These are phyloP conservation scores for Zygoascus flipseniorum DNA, from an alignment of 805 yeast genomes.

Conservation along the genomic window DNA sequence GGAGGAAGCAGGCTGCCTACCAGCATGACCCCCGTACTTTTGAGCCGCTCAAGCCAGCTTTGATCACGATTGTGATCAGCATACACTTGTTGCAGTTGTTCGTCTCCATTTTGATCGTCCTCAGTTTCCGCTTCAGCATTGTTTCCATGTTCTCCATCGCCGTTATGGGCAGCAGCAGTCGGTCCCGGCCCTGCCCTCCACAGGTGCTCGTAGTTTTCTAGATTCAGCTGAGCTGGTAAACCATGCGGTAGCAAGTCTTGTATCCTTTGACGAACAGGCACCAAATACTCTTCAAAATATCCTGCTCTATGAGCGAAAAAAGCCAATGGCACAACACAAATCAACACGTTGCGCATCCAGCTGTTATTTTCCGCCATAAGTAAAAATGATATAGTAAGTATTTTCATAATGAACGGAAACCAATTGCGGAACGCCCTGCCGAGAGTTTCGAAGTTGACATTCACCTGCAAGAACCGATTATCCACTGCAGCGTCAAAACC, in stretches of 20 bases:
- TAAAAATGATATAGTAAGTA: neutral
- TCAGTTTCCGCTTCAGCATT: neutral
- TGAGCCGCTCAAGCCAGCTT: neutral
- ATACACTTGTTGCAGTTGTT: neutral
- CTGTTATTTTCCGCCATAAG: neutral
- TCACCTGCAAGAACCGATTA: neutral
- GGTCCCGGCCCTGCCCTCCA: neutral
- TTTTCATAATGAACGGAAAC: neutral
- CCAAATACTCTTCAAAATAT: neutral
- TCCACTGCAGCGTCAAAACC: neutral
- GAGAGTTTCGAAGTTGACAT: neutral
- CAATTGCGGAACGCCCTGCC: neutral
- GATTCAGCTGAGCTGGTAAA: neutral
- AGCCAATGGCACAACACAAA: neutral
- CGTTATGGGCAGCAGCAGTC: neutral
- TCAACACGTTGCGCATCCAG: neutral
- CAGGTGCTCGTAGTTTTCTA: neutral
- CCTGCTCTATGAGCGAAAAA: neutral
- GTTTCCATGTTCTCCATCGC: neutral
- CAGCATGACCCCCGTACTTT: conserved; percentile 3
- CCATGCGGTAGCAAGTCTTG: neutral
- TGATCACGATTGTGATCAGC: neutral
- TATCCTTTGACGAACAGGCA: neutral
- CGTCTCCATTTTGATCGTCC: neutral
- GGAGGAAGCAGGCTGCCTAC: conserved; percentile 13